Percentiles rank a stretch among this genome's conserved stretches.
Evolutionary conservation across 768 basidiomycete genomes (phyloP).

Genomic region (Russula sp.): DNA sequence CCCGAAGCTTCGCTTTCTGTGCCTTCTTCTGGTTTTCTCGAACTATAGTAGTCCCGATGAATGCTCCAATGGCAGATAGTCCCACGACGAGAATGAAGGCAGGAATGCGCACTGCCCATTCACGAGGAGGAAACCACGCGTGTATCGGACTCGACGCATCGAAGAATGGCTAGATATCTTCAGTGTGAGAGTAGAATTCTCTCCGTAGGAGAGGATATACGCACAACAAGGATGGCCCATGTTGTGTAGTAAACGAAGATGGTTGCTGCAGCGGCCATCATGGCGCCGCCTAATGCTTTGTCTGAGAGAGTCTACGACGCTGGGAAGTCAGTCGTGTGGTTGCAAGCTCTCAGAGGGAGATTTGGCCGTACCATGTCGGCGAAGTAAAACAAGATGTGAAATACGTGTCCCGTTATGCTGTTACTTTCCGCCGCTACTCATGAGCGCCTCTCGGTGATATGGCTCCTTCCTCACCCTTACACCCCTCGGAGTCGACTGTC

Average conservation of each 20-base stretch:
- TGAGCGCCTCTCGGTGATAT: not conserved
- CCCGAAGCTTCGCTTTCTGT: slow-evolving; percentile 57
- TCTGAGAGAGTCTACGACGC: slow-evolving; percentile 66
- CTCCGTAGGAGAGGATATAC: slow-evolving; percentile 32
- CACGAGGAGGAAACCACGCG: slow-evolving; percentile 75
- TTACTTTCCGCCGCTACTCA: not conserved
- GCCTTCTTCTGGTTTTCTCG: slow-evolving; percentile 72
- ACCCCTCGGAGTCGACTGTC: no score
- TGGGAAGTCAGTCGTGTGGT: not conserved
- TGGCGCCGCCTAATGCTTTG: slow-evolving; percentile 71
- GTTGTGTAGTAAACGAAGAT: slow-evolving; percentile 89
- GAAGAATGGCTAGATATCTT: slow-evolving; percentile 66
- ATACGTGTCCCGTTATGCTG: not conserved
- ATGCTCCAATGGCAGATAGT: slow-evolving; percentile 72
- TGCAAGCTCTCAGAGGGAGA: not conserved
- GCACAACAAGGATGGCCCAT: slow-evolving; percentile 86
- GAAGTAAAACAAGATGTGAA: slow-evolving; percentile 1
- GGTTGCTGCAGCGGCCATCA: slow-evolving; percentile 73
- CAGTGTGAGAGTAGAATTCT: slow-evolving; percentile 17
- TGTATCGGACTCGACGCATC: slow-evolving; percentile 74
- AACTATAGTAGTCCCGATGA: slow-evolving; percentile 73
- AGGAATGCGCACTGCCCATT: slow-evolving; percentile 91
- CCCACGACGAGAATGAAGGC: slow-evolving; percentile 72
- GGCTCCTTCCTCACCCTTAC: no score
- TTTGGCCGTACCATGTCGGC: slow-evolving; percentile 16